These are phyloP conservation scores for Sindora glabra DNA, from an alignment of 306 rosid genomes.

Conservation along the genomic window DNA sequence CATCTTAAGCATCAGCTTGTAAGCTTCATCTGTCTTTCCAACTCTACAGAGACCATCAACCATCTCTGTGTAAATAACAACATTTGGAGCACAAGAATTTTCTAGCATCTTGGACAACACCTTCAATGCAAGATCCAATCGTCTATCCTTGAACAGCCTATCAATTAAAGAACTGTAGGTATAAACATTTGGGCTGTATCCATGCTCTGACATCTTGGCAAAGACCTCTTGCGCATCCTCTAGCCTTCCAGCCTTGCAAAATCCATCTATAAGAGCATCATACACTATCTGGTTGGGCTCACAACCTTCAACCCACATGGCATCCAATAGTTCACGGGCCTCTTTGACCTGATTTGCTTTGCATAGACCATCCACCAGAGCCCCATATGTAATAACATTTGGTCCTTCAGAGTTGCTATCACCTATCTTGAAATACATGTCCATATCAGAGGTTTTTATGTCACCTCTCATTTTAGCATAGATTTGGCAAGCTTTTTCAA, in stretches of 20 bases:
- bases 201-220: constrained; percentile 67
- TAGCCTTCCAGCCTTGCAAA: constrained; percentile 72
- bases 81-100: constrained; percentile 68
- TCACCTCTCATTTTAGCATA: constrained; percentile 69
- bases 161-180: constrained; percentile 81
- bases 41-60: constrained; percentile 76
- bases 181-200: constrained; percentile 62
- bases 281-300: constrained; percentile 69
- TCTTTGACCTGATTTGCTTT: constrained; percentile 67
- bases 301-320: constrained; percentile 57
- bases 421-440: constrained; percentile 53
- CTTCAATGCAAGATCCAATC: constrained; percentile 68
- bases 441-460: constrained; percentile 43
- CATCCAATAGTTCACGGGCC: constrained; percentile 54
- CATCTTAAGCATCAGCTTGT: constrained; percentile 78
- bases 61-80: constrained; percentile 85
- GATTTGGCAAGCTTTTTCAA: constrained; percentile 72
- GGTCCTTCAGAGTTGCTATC: constrained; percentile 33
- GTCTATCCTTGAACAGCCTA: constrained; percentile 62
- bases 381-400: constrained; percentile 70
- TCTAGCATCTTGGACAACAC: constrained; percentile 81
- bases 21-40: constrained; percentile 74
- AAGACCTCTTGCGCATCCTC: constrained; percentile 75
- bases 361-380: constrained; percentile 89
- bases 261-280: constrained; percentile 80